Evolutionary conservation across 768 basidiomycete genomes (phyloP), one percentile per base, ranked within the genome.

Genomic region (Pholiota molesta): DNA sequence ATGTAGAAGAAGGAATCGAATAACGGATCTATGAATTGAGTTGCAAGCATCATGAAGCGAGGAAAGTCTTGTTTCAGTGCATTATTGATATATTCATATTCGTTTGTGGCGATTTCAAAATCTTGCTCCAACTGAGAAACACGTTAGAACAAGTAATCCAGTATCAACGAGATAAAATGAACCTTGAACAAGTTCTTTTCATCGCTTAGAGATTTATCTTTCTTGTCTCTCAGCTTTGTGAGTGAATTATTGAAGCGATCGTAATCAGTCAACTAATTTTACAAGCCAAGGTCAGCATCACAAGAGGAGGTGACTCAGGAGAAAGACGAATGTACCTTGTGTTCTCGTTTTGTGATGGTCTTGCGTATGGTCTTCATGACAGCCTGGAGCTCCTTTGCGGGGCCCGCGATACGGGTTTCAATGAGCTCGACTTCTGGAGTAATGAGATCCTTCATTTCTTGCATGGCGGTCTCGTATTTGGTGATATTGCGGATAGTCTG

Each of bases 1-100:
- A 99, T 98, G 75, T 97, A 99, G 81, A 91, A 99, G 83, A 95
- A 95, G 17, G 95, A 97, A 69, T 97, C 91, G 85, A 98, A 99
- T n/a, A 99, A 80, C 0, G 97, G 97, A 66, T 96, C 91, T 72
- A 99, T 94, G 77, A 98, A 98, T 65, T 89, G 86, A 2, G 94
- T 91, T 1, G 91, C 82, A 64, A 98, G 85, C 29, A 79, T 81
- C 84, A 99, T 88, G 81, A 99, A 99, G n/a, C 86, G 86, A 2
- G 96, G 95, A 33, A 99, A 81, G 70, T 99, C 97, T 60, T 86
- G 83, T 79, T 99, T 99, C 76, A 98, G 78, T 5, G 90, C 83
- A 62, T 83, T 89, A 73, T 97, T 98, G 78, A 95, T 91, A 70
- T 91, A 93, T 62, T 97, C 95, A 65, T 96, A 98, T 69, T 98